These are phyloP conservation scores for Umbelopsis vinacea DNA, from an alignment of 192 early-diverging fungal genomes.

Conservation along the genomic window DNA sequence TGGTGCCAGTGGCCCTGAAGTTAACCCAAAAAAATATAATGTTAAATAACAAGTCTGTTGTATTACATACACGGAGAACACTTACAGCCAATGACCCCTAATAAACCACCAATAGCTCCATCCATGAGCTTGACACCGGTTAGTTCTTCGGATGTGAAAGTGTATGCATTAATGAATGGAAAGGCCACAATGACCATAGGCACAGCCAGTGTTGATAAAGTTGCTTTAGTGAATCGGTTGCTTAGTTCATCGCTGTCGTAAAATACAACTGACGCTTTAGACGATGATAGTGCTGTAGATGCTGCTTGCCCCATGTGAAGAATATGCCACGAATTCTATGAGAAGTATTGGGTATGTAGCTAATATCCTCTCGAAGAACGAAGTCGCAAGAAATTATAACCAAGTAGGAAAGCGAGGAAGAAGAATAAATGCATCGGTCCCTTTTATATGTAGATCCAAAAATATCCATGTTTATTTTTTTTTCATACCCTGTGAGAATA, in stretches of 20 bases:
- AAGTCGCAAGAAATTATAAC: background rate
- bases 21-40: background rate
- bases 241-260: conserved; percentile 34
- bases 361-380: background rate
- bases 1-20: conserved; percentile 33
- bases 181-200: conserved; percentile 44
- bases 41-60: background rate
- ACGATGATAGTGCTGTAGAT: conserved; percentile 28
- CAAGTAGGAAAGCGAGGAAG: background rate
- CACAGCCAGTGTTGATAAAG: conserved; percentile 35
- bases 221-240: conserved; percentile 34
- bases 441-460: too few relatives aligned
- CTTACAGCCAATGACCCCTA: conserved; percentile 45
- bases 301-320: conserved; percentile 39
- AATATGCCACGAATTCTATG: background rate
- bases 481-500: too few relatives aligned
- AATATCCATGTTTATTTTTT: too few relatives aligned
- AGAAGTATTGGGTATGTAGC: background rate
- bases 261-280: conserved; percentile 25
- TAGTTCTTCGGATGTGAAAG: conserved; percentile 35
- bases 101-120: conserved; percentile 37
- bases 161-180: conserved; percentile 40
- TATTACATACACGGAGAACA: conserved; percentile 1
- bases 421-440: too few relatives aligned
- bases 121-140: conserved; percentile 40